Base-by-base conservation (phyloP, 257 asterid genomes). In the Anisodus tanguticus region DNA sequence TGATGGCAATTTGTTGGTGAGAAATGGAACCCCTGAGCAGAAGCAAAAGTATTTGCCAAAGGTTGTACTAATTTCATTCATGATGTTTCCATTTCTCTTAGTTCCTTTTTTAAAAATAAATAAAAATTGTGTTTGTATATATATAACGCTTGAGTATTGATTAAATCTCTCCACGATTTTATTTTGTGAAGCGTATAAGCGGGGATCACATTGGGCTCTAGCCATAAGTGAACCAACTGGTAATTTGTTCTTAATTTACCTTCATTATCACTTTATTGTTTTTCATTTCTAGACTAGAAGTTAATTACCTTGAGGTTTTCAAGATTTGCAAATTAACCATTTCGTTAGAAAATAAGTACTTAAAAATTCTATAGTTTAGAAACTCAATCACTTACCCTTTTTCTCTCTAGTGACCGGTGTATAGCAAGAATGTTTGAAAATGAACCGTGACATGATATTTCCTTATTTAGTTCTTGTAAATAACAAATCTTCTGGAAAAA, bases 191-290 rank as follows among this genome's bases (percentile, higher is more conserved):
- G 99, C 92, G 95, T 82, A 91, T 97, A 83, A 89, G 92, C 54
- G 99, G 99, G 82, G 98, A 95, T 91, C 98, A 97, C 82, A 90
- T 97, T 5, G 99, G 99, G 98, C 99, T 88, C 99, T 97, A 87
- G 98, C 98, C 80, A 97, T 97, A 98, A 97, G 99, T 84, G 99
- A 97, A 89, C 98, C 99, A 54, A 97, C 95, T 89, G 97, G 98
- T 97, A 22, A 22, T 22, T 22, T 22, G 26, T 22, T 22, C 26
- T 22, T 22, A 22, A 91, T 62, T 22, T n/a, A 9, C 8, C 6
- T 47, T 19, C 10, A 9, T 71, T 70, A 57, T 58, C 59, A 55
- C 59, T 4, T 12, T 51, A 11, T 54, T 54, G 10, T 54, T 16
- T 12, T 16, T 12, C 45, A 41, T 41, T 41, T 41, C 45, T 41